Evolutionary conservation across 768 basidiomycete genomes (phyloP).

Genomic region (Termitomyces sp.): DNA sequence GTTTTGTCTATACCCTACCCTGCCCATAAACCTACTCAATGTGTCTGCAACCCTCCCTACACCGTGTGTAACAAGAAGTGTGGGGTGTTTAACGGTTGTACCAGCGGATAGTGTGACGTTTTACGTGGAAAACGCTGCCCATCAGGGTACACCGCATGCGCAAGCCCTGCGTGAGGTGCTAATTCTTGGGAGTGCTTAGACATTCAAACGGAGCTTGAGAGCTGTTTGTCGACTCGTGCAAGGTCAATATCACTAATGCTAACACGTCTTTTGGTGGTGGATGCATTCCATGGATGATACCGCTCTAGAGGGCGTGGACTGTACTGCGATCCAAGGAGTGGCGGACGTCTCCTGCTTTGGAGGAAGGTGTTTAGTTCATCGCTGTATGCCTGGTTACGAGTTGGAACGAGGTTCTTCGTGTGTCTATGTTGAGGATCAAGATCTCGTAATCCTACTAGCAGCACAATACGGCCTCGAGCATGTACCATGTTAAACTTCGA

Average conservation of each 20-base stretch:
- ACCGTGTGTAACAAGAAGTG: slow-evolving; percentile 47
- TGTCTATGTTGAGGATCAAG: slow-evolving; percentile 18
- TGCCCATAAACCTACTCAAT: slow-evolving; percentile 26
- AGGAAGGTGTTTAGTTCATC: slow-evolving; percentile 37
- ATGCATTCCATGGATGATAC: slow-evolving; percentile 27
- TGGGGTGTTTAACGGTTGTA: slow-evolving; percentile 26
- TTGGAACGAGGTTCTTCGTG: slow-evolving; percentile 20
- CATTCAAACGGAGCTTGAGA: slow-evolving; percentile 41
- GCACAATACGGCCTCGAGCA: slow-evolving; percentile 24
- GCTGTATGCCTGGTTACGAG: slow-evolving; percentile 39
- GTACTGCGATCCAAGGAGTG: slow-evolving; percentile 41
- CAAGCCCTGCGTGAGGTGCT: slow-evolving; percentile 30
- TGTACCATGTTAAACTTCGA: background rate
- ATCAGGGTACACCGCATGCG: slow-evolving; percentile 34
- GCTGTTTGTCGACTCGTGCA: slow-evolving; percentile 33
- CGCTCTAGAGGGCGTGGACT: slow-evolving; percentile 35
- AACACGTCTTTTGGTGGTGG: slow-evolving; percentile 33
- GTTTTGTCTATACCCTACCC: slow-evolving; percentile 18
- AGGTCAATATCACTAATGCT: background rate
- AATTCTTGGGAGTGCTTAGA: slow-evolving; percentile 46
- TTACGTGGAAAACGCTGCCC: slow-evolving; percentile 25
- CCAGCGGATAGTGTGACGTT: slow-evolving; percentile 28
- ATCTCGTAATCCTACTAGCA: slow-evolving; percentile 18
- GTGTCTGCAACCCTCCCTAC: slow-evolving; percentile 35
- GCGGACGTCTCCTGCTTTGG: slow-evolving; percentile 41